Evolutionary conservation across 75 land plant species (phyloP).

Genomic region (Azolla pinnata): DNA sequence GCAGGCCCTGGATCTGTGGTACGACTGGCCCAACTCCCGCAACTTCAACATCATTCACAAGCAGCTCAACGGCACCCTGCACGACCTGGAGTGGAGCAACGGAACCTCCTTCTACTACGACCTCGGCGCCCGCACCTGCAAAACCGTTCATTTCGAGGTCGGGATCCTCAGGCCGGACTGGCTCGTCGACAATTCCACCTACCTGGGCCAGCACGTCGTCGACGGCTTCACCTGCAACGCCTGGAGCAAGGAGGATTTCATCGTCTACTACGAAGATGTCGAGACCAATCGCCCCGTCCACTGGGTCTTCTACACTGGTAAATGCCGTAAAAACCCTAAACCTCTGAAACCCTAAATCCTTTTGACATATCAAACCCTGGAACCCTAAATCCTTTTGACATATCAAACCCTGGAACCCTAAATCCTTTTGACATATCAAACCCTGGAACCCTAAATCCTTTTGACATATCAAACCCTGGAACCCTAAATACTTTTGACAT

Average conservation of each 20-base stretch:
- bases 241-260: slow-evolving; percentile 74
- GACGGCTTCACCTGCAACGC: slow-evolving; percentile 77
- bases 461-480: too few relatives aligned
- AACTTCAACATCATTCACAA: slow-evolving; percentile 77
- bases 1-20: slow-evolving; percentile 66
- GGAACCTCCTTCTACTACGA: slow-evolving; percentile 77
- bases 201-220: slow-evolving; percentile 42
- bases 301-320: slow-evolving; percentile 72
- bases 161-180: slow-evolving; percentile 88
- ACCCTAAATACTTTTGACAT: too few relatives aligned
- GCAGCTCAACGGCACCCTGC: slow-evolving; percentile 45
- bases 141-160: slow-evolving; percentile 31
- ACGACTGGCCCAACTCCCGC: slow-evolving; percentile 72
- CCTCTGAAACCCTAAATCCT: too few relatives aligned
- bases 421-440: too few relatives aligned
- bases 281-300: slow-evolving; percentile 55
- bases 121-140: slow-evolving; percentile 33
- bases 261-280: slow-evolving; percentile 71
- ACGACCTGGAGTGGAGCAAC: slow-evolving; percentile 84
- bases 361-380: too few relatives aligned
- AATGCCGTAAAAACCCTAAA: too few relatives aligned
- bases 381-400: too few relatives aligned
- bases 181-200: slow-evolving; percentile 64
- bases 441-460: too few relatives aligned
- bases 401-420: too few relatives aligned